These are phyloP conservation scores for Saccharomycopsis javanensis DNA, from an alignment of 805 yeast species.

Conservation along the genomic window DNA sequence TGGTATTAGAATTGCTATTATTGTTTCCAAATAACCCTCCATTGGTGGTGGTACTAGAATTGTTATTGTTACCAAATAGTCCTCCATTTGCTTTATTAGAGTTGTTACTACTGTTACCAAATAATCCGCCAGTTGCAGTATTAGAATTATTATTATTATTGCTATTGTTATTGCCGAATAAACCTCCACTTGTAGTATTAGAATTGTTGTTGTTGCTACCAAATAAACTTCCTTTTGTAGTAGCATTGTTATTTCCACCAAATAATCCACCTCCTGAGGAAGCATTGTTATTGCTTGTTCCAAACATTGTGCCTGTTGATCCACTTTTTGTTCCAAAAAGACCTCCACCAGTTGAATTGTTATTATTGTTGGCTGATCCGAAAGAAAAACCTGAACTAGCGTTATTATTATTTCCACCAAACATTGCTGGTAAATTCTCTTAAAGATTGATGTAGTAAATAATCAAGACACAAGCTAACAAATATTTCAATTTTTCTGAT, in stretches of 20 bases:
- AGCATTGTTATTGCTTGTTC: constrained; percentile 23
- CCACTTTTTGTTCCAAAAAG: constrained; percentile 31
- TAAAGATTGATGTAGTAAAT: neutral
- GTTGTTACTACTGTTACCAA: constrained; percentile 28
- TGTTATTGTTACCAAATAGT: constrained; percentile 27
- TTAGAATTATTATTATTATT: neutral
- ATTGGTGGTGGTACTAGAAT: constrained; percentile 27
- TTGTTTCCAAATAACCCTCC: constrained; percentile 25
- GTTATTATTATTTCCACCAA: neutral
- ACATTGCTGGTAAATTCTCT: neutral
- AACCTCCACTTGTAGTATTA: constrained; percentile 16
- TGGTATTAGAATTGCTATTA: constrained; percentile 11
- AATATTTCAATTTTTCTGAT: neutral
- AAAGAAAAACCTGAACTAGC: constrained; percentile 26
- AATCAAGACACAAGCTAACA: too few relatives aligned
- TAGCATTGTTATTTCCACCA: constrained; percentile 11
- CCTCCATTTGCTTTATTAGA: constrained; percentile 26
- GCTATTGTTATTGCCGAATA: constrained; percentile 21
- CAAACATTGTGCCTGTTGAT: constrained; percentile 23
- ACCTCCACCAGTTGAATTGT: constrained; percentile 30
- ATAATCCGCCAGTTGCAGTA: constrained; percentile 35
- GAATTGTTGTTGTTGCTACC: constrained; percentile 20
- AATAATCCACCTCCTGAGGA: constrained; percentile 19
- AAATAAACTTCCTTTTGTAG: constrained; percentile 23
- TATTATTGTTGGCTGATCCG: constrained; percentile 16